Evolutionary conservation across 2,329 filamentous ascomycete genomes (phyloP).

Genomic region (Corynespora cassiicola): DNA sequence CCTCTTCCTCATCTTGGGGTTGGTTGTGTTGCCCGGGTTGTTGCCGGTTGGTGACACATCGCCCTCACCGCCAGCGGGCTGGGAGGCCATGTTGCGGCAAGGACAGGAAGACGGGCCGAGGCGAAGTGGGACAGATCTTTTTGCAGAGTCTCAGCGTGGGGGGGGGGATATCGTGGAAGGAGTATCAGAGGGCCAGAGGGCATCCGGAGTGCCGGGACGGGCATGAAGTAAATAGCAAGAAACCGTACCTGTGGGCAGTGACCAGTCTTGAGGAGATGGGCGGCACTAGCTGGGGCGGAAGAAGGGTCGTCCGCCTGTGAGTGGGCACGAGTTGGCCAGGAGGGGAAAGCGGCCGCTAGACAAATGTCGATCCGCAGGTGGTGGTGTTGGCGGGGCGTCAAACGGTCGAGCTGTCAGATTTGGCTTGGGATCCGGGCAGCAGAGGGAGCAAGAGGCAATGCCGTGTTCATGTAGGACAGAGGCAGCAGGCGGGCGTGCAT

Average conservation of each 20-base stretch:
- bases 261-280: constrained; percentile 13
- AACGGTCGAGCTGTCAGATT: constrained; percentile 31
- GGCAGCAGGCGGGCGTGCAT: too few species aligned
- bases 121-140: constrained; percentile 1
- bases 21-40: constrained; percentile 22
- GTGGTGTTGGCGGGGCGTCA: constrained; percentile 27
- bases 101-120: constrained; percentile 2
- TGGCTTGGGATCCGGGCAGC: constrained; percentile 14
- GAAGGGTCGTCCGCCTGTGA: constrained; percentile 24
- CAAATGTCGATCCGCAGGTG: constrained; percentile 33
- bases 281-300: constrained; percentile 22
- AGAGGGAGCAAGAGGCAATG: constrained; percentile 15
- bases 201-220: constrained; percentile 11
- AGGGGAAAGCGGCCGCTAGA: constrained; percentile 33
- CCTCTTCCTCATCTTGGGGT: constrained; percentile 54
- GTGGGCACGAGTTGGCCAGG: constrained; percentile 30
- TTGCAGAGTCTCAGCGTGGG: constrained; percentile 2
- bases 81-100: constrained; percentile 26
- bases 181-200: constrained; percentile 3
- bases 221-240: constrained; percentile 11
- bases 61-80: constrained; percentile 25
- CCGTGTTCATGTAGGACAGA: constrained; percentile 21
- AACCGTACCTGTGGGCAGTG: constrained; percentile 13
- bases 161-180: constrained; percentile 10
- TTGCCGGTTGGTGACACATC: constrained; percentile 37